Conservation (phyloP, 768 basidiomycete species). For the Lentinula detonsa region DNA sequence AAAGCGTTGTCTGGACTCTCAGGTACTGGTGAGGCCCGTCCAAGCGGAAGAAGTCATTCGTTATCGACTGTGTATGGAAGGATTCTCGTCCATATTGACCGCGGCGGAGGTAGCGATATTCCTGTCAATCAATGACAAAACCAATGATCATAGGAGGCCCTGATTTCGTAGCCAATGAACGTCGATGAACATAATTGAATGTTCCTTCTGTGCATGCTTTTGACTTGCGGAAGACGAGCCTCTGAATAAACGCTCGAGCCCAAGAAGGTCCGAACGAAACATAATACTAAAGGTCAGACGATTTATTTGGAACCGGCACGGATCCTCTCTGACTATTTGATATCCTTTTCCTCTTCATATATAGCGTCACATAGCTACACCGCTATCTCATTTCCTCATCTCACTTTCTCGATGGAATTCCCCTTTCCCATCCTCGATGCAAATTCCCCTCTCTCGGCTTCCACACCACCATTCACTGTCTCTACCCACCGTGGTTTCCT, state of each 20-base stretch:
- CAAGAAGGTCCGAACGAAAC: background rate
- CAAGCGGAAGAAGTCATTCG: background rate
- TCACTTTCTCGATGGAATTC: conserved; percentile 5
- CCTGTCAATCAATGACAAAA: background rate
- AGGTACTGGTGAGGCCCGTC: background rate
- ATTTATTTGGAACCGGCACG: background rate
- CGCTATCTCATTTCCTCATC: background rate
- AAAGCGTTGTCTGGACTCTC: too few species aligned
- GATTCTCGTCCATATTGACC: background rate
- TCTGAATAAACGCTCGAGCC: background rate
- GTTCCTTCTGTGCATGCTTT: background rate
- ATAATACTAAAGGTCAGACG: background rate
- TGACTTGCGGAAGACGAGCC: background rate
- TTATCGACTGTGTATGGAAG: background rate
- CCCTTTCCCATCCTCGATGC: conserved; percentile 9
- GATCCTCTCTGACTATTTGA: background rate
- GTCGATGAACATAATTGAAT: background rate
- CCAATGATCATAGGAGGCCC: background rate
- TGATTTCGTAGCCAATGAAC: background rate
- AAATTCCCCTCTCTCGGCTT: conserved; percentile 8
- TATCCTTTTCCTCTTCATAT: background rate
- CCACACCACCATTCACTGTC: conserved; percentile 17
- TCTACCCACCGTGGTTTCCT: conserved; percentile 19
- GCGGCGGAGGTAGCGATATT: background rate
- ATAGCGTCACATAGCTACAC: background rate